phyloP scores from a whole-genome alignment of 2,329 filamentous ascomycete species.

The Amesomyces nigricolor region DNA sequence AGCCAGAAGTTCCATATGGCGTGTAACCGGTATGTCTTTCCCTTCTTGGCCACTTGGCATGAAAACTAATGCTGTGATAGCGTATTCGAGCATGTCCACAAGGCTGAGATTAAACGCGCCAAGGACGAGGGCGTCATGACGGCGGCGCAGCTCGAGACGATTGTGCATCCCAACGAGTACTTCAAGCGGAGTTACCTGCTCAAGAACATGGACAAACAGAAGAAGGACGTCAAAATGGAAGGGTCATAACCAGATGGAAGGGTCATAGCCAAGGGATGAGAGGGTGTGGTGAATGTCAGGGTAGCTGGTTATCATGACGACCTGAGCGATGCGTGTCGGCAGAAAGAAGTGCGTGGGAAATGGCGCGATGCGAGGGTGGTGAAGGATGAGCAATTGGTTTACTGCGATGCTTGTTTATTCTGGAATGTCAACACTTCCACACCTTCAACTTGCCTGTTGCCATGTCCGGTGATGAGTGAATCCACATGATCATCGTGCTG shows the following conservation, averaged over 20 bases:
- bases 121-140: slow-evolving; percentile 69
- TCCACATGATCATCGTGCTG: not conserved
- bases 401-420: not conserved
- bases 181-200: slow-evolving; percentile 91
- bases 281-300: not conserved
- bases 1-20: slow-evolving; percentile 89
- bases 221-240: slow-evolving; percentile 27
- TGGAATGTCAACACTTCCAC: too few species aligned
- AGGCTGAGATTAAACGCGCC: slow-evolving; percentile 67
- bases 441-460: too few species aligned
- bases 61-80: slow-evolving; percentile 31
- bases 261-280: slow-evolving; percentile 7
- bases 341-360: not conserved
- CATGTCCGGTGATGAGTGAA: too few species aligned
- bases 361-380: too few species aligned
- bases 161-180: slow-evolving; percentile 95
- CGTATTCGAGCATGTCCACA: slow-evolving; percentile 86
- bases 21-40: slow-evolving; percentile 65
- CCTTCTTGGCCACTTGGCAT: too few species aligned
- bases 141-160: slow-evolving; percentile 78
- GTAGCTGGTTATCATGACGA: slow-evolving; percentile 9
- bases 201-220: slow-evolving; percentile 59
- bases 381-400: not conserved
- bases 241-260: slow-evolving; percentile 25
- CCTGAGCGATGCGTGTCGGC: not conserved